Evolutionary conservation across 176 grass and related monocot genomes (phyloP), one percentile per base, ranked within the genome.

Genomic region (Aegilops tauschii): DNA sequence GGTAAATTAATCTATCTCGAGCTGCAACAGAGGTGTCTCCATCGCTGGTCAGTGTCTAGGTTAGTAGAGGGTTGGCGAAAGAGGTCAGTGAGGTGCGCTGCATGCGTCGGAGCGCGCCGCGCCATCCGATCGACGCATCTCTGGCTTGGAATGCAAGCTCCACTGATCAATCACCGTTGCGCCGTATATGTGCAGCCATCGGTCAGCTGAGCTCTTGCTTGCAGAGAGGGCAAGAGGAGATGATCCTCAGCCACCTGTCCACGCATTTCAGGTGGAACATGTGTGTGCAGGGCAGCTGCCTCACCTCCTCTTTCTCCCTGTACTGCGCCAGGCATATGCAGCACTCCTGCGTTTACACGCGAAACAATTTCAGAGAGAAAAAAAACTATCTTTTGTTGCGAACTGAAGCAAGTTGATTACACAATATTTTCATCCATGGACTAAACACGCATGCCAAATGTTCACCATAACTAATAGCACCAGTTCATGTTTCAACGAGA

Each of bases 291-390:
- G 97, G 94, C 77, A 99, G 87, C 82, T 93, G 92, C 85, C 97
- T 89, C 89, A 99, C 85, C 82, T 99, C 97, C 73, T 99, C 92
- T 56, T 83, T 93, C 79, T 94, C 97, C 82, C 52, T 75, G 90
- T 99, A 99, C 32, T 84, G 90, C 21, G 97, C 88, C 37, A 99
- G 85, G 61, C 97, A 99, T 88, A 99, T 99, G 94, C 94, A 99
- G 77, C 97, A 99, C 79, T 96, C 92, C 94, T 96, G 90, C 82
- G 79, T 11, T 63, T 42, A 5, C 16, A 64, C 2, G 8, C 1
- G 29, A 31, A 10, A 63, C 23, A 11, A 30, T 65, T 69, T 10
- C 7, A 47, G 0, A 23, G 9, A 70, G 5, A 9, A 75, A 4
- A 32, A 8, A 76, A 20, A 39, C 37, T 40, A 40, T 40, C 8